These are phyloP conservation scores for Licmophora abbreviata DNA, from an alignment of 108 stramenopile species.

Conservation along the genomic window DNA sequence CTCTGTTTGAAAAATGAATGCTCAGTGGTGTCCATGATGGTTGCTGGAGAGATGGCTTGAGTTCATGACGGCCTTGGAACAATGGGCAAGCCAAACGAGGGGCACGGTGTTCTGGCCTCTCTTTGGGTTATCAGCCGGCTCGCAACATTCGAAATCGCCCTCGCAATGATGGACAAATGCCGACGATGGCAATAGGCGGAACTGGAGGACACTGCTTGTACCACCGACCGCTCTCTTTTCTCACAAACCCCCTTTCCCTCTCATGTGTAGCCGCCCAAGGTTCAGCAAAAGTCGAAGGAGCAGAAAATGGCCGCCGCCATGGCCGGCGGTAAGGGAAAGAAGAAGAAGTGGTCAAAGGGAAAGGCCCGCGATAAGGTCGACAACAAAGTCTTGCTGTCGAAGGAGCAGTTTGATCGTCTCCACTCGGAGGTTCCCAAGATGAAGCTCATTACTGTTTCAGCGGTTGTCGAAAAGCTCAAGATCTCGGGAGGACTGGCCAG, in stretches of 20 bases:
- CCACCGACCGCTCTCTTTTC: conserved; percentile 2
- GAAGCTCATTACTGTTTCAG: conserved; percentile 98
- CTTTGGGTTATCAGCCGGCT: conserved; percentile 3
- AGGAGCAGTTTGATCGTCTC: conserved; percentile 94
- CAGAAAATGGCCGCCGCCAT: conserved; percentile 99
- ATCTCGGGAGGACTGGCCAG: conserved; percentile 95
- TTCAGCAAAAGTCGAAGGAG: conserved; percentile 99
- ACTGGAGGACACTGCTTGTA: not conserved
- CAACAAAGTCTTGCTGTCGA: conserved; percentile 98
- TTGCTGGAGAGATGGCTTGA: not conserved
- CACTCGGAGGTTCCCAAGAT: conserved; percentile 98
- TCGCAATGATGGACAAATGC: not conserved
- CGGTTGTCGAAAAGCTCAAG: conserved; percentile 98
- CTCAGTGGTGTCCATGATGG: not conserved
- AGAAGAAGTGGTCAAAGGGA: conserved; percentile 99
- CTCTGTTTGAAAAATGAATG: not conserved
- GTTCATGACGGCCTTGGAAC: not conserved
- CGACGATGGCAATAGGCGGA: not conserved
- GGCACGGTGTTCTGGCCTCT: not conserved
- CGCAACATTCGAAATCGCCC: not conserved
- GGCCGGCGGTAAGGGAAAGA: conserved; percentile 99
- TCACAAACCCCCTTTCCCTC: not conserved
- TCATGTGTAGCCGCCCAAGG: conserved; percentile 95
- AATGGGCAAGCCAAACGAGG: not conserved
- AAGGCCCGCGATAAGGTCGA: conserved; percentile 99